Evolutionary conservation across 139 green algal genomes (phyloP).

Genomic region (Diplosphaera chodatii): DNA sequence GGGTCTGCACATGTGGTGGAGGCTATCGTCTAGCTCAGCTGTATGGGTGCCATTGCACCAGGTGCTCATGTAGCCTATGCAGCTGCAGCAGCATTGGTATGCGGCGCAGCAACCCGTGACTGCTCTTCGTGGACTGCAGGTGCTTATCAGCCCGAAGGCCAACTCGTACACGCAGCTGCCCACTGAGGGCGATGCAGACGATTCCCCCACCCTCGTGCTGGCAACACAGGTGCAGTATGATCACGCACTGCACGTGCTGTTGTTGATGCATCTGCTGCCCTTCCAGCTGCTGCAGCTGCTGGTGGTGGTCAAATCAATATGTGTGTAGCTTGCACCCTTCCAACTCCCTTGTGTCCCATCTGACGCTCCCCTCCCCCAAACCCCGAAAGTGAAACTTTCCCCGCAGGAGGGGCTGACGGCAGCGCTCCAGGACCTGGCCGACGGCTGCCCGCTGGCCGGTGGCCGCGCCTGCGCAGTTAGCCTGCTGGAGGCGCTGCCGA

Average conservation of each 20-base stretch:
- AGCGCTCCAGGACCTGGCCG: conserved; percentile 47
- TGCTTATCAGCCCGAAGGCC: conserved; percentile 2
- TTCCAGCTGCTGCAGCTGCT: too few relatives aligned
- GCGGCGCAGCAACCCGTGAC: too few relatives aligned
- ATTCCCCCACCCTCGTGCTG: conserved; percentile 7
- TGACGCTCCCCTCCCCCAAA: too few relatives aligned
- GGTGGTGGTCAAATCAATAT: too few relatives aligned
- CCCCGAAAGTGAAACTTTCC: too few relatives aligned
- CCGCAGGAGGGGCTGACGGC: conserved; percentile 37
- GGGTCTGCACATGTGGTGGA: too few relatives aligned
- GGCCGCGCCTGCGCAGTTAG: conserved; percentile 14
- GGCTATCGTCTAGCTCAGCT: too few relatives aligned
- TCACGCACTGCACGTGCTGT: too few relatives aligned
- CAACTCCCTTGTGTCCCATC: too few relatives aligned
- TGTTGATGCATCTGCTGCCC: too few relatives aligned
- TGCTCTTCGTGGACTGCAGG: conserved; percentile 1
- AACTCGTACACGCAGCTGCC: conserved; percentile 37
- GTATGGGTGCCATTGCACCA: too few relatives aligned
- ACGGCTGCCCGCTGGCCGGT: conserved; percentile 12
- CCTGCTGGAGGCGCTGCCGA: conserved; percentile 59
- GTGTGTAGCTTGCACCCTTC: too few relatives aligned
- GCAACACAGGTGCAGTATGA: background rate
- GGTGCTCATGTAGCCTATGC: conserved; percentile 5
- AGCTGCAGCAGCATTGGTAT: conserved; percentile 6
- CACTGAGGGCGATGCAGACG: conserved; percentile 3